Base-by-base conservation (phyloP, 1,139 yeast species). In the Geotrichum aggregatum region DNA sequence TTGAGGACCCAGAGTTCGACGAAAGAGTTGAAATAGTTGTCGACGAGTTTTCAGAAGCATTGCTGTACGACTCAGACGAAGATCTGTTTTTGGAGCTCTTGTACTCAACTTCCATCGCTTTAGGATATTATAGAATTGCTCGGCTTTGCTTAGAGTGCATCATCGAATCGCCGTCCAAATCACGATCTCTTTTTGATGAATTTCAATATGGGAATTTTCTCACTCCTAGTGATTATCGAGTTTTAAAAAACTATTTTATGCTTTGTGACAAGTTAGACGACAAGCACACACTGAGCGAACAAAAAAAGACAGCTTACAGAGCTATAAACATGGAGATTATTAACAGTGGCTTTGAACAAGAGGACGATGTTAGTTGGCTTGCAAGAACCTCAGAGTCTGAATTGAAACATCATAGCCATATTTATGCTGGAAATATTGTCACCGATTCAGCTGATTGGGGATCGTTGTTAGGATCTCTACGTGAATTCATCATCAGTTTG, bases 121-220 rank as follows among this genome's bases (percentile, higher is more conserved):
- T 70, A 26, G 69, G 70, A 2, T 60, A 64, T 46, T 66, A 68
- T 13, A 74, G 83, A 51, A 67, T 87, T 16, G 79, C 86, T 0
- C 70, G 92, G 47, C 76, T 76, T 50, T 74, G 84, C 0, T 66
- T 86, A 43, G 98, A 91, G 62, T 80, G 81, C 59, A 79, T 81
- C n/a, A 61, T 66, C 3, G 58, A 62, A 36, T 59, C 66, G 1
- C 61, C 63, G 2, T 56, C 61, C 0, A 56, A 68, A 24, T 59
- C 66, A 1, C 50, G 62, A n/a, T 56, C 62, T 11, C 46, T 66
- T 4, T 57, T 53, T 11, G 64, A 63, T 43, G 57, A 58, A 10
- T 52, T 63, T 8, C 31, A 52, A 14, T 50, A 56, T 22, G 60
- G 58, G 13, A 58, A 55, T 18, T 51, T 50, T n/a, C 47, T 65